Evolutionary conservation across 2,329 filamentous ascomycete species (phyloP).

Genomic region (Alternaria alternata): DNA sequence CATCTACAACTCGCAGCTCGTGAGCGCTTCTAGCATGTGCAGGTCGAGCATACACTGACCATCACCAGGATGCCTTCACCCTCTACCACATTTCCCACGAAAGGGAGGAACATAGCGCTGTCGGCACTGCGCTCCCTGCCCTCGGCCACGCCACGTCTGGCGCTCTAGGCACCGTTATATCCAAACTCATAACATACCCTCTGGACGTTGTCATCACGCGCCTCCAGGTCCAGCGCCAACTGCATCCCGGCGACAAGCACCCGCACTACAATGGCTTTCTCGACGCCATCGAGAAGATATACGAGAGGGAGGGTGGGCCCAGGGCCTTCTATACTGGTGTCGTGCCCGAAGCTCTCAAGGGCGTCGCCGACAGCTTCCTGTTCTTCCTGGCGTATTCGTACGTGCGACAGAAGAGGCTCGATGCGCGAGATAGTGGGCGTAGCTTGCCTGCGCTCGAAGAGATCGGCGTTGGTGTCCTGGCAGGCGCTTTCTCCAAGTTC

Average conservation of each 20-base stretch:
- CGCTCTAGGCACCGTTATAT: slow-evolving; percentile 77
- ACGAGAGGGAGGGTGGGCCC: slow-evolving; percentile 72
- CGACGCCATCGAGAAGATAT: slow-evolving; percentile 77
- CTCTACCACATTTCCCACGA: slow-evolving; percentile 54
- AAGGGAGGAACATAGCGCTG: slow-evolving; percentile 31
- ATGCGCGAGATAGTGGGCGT: slow-evolving; percentile 28
- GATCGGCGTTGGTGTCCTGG: slow-evolving; percentile 74
- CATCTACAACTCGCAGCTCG: slow-evolving; percentile 57
- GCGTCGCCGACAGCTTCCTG: slow-evolving; percentile 75
- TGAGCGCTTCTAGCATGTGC: slow-evolving; percentile 28
- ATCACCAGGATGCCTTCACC: slow-evolving; percentile 51
- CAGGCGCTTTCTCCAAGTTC: slow-evolving; percentile 77
- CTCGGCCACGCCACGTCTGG: slow-evolving; percentile 84
- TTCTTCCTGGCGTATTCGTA: slow-evolving; percentile 85
- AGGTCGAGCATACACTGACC: slow-evolving; percentile 3
- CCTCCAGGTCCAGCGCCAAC: slow-evolving; percentile 77
- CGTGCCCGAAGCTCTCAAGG: slow-evolving; percentile 55
- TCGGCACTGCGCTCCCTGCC: slow-evolving; percentile 69
- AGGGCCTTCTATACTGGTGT: slow-evolving; percentile 69
- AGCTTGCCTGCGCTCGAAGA: slow-evolving; percentile 73
- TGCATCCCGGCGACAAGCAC: slow-evolving; percentile 51
- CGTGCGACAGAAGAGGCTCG: slow-evolving; percentile 56
- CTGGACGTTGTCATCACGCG: slow-evolving; percentile 83
- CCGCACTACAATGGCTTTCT: slow-evolving; percentile 70
- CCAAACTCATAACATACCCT: slow-evolving; percentile 81